Percentiles rank a stretch among this genome's conserved stretches.
These are phyloP conservation scores for Toxicodendron radicans DNA, from an alignment of 345 rosid species.

Conservation along the genomic window DNA sequence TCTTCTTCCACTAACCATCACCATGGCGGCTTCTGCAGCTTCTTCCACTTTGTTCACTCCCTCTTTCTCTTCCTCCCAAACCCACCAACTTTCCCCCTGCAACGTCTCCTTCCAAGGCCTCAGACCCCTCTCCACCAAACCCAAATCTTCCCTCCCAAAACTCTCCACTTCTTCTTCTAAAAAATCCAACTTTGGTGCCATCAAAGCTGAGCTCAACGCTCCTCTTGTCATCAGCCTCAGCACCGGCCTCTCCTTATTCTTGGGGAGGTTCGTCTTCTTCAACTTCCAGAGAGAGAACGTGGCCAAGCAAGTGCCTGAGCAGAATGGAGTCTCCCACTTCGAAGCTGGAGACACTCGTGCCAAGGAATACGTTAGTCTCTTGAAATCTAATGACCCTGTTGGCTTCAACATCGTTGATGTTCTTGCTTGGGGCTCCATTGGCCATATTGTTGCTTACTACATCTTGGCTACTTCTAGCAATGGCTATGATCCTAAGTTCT, in stretches of 20 bases:
- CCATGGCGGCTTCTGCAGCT: slow-evolving; percentile 31
- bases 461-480: slow-evolving; percentile 96
- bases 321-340: slow-evolving; percentile 88
- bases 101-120: slow-evolving; percentile 52
- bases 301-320: slow-evolving; percentile 96
- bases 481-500: slow-evolving; percentile 89
- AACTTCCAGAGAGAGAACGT: slow-evolving; percentile 99
- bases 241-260: slow-evolving; percentile 91
- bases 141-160: slow-evolving; percentile 23
- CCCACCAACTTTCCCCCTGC: slow-evolving; percentile 36
- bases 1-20: neutral
- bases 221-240: slow-evolving; percentile 86
- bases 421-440: slow-evolving; percentile 98
- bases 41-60: slow-evolving; percentile 36
- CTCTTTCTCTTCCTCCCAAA: slow-evolving; percentile 34
- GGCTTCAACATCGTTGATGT: slow-evolving; percentile 98
- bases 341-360: slow-evolving; percentile 96
- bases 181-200: slow-evolving; percentile 21
- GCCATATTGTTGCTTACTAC: slow-evolving; percentile 96
- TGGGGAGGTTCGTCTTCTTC: slow-evolving; percentile 97
- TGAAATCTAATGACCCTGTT: slow-evolving; percentile 92
- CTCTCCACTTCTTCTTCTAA: slow-evolving; percentile 21
- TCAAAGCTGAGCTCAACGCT: slow-evolving; percentile 75
- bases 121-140: slow-evolving; percentile 38
- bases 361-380: slow-evolving; percentile 86